Evolutionary conservation across 495 filamentous ascomycete species (phyloP).

Genomic region (Beverwykella pulmonaria): DNA sequence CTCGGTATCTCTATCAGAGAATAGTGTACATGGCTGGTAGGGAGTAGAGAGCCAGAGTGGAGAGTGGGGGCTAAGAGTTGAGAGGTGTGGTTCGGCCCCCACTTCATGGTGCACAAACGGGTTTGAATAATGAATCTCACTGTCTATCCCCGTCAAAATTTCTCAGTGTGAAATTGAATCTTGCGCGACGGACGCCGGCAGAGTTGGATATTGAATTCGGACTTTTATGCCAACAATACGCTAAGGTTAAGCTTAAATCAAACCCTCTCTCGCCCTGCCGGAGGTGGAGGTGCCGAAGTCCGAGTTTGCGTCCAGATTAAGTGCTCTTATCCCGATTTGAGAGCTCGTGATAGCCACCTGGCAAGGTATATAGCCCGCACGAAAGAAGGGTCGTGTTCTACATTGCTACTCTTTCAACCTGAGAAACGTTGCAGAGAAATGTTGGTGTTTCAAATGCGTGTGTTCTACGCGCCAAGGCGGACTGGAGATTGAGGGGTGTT

Average conservation of each 20-base stretch:
- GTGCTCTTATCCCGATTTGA: no score
- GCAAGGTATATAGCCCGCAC: no score
- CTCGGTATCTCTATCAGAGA: no score
- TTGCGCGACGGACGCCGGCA: no score
- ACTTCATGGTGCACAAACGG: no score
- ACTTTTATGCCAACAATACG: neutral
- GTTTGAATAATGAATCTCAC: no score
- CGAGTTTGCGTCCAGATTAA: neutral
- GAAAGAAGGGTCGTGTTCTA: no score
- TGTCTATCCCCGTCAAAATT: no score
- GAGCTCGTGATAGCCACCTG: no score
- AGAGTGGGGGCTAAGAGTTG: neutral
- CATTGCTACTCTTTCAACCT: neutral
- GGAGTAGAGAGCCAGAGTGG: no score
- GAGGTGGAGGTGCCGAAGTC: neutral
- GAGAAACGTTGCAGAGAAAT: neutral
- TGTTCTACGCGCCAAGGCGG: neutral
- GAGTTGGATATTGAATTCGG: neutral
- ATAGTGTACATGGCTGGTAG: no score
- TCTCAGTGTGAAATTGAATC: no score
- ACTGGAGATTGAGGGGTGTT: neutral
- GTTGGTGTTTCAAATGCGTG: neutral
- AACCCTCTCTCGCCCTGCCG: neutral
- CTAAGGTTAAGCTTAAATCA: neutral
- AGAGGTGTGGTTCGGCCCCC: neutral